Evolutionary conservation across 805 yeast species (phyloP).

Genomic region (Starmerella stellata): DNA sequence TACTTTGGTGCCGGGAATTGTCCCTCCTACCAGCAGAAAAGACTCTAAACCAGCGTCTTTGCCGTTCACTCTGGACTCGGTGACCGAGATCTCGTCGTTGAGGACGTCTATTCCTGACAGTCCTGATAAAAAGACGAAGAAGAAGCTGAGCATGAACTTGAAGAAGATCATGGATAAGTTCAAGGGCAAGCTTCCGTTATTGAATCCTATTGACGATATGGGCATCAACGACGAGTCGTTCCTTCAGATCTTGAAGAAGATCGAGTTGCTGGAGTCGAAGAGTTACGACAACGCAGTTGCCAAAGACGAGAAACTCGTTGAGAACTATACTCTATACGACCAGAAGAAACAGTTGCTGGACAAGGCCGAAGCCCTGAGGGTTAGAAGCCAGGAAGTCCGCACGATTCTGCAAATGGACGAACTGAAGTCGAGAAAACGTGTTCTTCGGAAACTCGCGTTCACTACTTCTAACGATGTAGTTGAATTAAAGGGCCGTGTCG

Average conservation of each 20-base stretch:
- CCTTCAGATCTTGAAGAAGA: slow-evolving; percentile 48
- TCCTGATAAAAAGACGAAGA: slow-evolving; percentile 29
- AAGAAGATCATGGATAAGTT: slow-evolving; percentile 66
- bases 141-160: slow-evolving; percentile 49
- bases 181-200: slow-evolving; percentile 76
- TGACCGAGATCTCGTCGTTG: slow-evolving; percentile 57
- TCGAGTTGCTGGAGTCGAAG: slow-evolving; percentile 66
- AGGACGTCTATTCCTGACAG: slow-evolving; percentile 67
- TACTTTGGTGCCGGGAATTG: slow-evolving; percentile 66
- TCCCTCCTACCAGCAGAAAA: slow-evolving; percentile 61
- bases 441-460: slow-evolving; percentile 78
- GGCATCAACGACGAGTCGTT: slow-evolving; percentile 71
- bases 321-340: slow-evolving; percentile 46
- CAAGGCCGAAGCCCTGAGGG: slow-evolving; percentile 40
- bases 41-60: slow-evolving; percentile 55
- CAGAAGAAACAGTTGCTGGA: slow-evolving; percentile 43
- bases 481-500: slow-evolving; percentile 92
- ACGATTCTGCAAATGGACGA: slow-evolving; percentile 90
- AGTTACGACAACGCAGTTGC: slow-evolving; percentile 49
- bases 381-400: slow-evolving; percentile 62
- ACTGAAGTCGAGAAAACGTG: slow-evolving; percentile 79
- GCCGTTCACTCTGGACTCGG: slow-evolving; percentile 68
- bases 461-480: slow-evolving; percentile 74
- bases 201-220: slow-evolving; percentile 88
- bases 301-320: slow-evolving; percentile 32